Evolutionary conservation across 257 asterid genomes (phyloP).

Genomic region (Eucommia ulmoides): DNA sequence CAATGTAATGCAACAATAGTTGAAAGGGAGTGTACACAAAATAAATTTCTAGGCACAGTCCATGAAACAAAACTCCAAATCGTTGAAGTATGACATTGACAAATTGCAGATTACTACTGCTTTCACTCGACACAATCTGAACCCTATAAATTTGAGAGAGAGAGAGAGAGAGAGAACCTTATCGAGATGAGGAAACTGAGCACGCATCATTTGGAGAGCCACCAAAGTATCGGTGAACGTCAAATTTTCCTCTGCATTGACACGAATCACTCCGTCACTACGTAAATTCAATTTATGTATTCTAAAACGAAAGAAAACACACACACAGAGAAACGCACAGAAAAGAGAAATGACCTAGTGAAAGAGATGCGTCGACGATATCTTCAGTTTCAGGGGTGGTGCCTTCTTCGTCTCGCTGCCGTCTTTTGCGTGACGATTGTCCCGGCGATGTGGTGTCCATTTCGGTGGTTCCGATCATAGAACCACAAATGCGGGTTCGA

Average conservation of each 20-base stretch:
- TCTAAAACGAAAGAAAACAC: neutral
- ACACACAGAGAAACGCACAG: neutral
- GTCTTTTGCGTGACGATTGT: conserved; percentile 53
- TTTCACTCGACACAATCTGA: neutral
- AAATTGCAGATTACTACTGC: neutral
- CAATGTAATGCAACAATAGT: neutral
- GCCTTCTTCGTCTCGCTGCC: conserved; percentile 37
- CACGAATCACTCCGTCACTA: neutral
- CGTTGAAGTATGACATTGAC: neutral
- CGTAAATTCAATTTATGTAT: neutral
- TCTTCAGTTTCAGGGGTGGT: conserved; percentile 14
- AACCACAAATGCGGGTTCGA: too few relatives aligned
- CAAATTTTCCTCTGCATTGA: conserved; percentile 48
- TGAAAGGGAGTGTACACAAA: neutral
- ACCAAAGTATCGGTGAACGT: conserved; percentile 67
- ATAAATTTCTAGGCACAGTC: neutral
- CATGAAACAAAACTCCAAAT: neutral
- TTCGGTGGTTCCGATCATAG: too few relatives aligned
- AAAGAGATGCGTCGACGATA: conserved; percentile 16
- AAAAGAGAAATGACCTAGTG: conserved; percentile 25
- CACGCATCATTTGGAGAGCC: conserved; percentile 90
- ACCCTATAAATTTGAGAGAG: neutral
- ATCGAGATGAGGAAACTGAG: conserved; percentile 69
- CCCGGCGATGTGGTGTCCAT: neutral
- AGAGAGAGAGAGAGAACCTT: conserved; percentile 27